These are phyloP conservation scores for Stereum hirsutum DNA, from an alignment of 1,284 basidiomycete species.

Conservation along the genomic window DNA sequence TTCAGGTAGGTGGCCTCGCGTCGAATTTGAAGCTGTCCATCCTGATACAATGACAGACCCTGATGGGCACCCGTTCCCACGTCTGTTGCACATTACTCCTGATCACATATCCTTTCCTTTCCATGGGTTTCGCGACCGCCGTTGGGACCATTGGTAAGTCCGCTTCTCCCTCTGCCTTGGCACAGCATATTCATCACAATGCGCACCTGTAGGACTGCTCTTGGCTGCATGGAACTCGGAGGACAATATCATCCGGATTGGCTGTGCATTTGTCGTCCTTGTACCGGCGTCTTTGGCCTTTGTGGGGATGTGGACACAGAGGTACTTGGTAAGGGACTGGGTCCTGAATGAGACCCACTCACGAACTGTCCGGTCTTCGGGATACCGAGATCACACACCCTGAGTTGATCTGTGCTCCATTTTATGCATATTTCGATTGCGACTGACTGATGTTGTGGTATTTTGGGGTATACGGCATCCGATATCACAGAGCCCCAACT, in stretches of 20 bases:
- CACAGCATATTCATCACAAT: neutral
- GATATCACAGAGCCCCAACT: too few species aligned
- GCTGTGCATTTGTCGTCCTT: neutral
- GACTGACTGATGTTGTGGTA: too few species aligned
- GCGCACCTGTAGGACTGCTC: neutral
- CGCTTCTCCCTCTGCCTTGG: too few species aligned
- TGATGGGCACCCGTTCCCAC: conserved; percentile 5
- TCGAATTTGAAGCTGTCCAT: too few species aligned
- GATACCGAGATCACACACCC: too few species aligned
- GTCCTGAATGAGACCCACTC: too few species aligned
- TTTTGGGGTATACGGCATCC: too few species aligned
- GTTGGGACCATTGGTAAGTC: conserved; percentile 2
- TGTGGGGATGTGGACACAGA: neutral
- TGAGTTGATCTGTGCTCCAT: too few species aligned
- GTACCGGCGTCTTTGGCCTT: neutral
- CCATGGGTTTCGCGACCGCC: conserved; percentile 4
- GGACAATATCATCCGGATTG: neutral
- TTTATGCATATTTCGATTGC: too few species aligned
- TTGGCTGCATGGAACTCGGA: neutral
- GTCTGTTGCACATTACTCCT: conserved; percentile 8
- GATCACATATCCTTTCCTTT: conserved; percentile 7
- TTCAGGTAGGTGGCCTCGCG: neutral
- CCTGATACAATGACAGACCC: neutral
- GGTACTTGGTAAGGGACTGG: too few species aligned
- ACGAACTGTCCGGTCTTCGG: too few species aligned